A percentile compares a stretch with the other conserved stretches of the same genome.
Evolutionary conservation across 139 green algal species (phyloP).

Genomic region (Chlorella sp.): DNA sequence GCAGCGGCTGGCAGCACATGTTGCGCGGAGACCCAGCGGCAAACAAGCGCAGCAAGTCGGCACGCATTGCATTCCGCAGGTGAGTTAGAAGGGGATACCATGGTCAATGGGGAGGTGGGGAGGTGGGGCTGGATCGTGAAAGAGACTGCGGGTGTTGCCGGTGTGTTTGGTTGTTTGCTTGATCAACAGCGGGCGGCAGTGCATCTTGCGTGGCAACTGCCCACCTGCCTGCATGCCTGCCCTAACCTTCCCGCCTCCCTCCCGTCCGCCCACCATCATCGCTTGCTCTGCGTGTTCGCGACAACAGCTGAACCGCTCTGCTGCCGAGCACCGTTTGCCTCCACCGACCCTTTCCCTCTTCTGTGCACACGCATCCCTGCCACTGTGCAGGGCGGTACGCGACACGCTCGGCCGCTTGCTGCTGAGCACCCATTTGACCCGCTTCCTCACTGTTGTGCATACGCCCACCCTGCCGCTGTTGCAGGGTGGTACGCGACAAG

Average conservation of each 20-base stretch:
- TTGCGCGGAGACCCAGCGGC: conserved; percentile 15
- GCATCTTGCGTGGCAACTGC: neutral
- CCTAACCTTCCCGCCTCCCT: neutral
- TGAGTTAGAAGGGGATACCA: neutral
- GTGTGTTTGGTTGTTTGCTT: neutral
- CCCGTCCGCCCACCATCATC: too few relatives aligned
- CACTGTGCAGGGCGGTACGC: too few relatives aligned
- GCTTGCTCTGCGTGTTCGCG: too few relatives aligned
- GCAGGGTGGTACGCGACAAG: conserved; percentile 39
- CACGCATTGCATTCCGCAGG: conserved; percentile 59
- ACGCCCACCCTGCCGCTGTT: neutral
- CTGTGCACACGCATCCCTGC: too few relatives aligned
- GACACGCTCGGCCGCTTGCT: too few relatives aligned
- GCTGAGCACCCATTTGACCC: too few relatives aligned
- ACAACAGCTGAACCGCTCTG: too few relatives aligned
- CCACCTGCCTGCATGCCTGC: neutral
- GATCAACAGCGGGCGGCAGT: neutral
- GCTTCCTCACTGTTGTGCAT: neutral
- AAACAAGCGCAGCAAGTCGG: conserved; percentile 34
- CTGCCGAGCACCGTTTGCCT: too few relatives aligned
- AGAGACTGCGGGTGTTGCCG: neutral
- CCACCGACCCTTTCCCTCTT: too few relatives aligned
- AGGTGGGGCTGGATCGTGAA: too few relatives aligned
- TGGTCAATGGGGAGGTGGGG: neutral
- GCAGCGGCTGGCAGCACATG: conserved; percentile 16